Percentiles rank a stretch among this genome's conserved stretches.
Conservation (phyloP, 2,329 filamentous ascomycete genomes). For the Canariomyces notabilis region DNA sequence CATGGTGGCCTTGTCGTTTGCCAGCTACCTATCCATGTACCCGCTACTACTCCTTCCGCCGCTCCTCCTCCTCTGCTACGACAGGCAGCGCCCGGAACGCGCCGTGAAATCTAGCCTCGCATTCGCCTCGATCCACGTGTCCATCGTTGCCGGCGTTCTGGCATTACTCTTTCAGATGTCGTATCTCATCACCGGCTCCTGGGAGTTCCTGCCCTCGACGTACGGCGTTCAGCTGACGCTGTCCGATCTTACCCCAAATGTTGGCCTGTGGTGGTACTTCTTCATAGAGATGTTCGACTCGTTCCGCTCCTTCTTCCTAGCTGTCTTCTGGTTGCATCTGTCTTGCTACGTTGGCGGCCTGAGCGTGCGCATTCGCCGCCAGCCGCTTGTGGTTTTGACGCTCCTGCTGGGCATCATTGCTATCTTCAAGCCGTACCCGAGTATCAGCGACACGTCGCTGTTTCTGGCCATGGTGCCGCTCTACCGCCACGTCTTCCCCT, state of each 20-base stretch:
- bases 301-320: conserved; percentile 94
- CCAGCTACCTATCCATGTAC: conserved; percentile 88
- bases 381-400: conserved; percentile 80
- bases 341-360: conserved; percentile 84
- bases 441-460: conserved; percentile 80
- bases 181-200: conserved; percentile 69
- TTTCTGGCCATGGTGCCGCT: conserved; percentile 80
- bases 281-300: conserved; percentile 99
- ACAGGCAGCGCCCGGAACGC: conserved; percentile 45
- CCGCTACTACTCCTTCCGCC: conserved; percentile 82
- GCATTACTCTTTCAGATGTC: conserved; percentile 65
- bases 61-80: conserved; percentile 73
- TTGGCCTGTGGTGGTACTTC: conserved; percentile 99
- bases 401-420: conserved; percentile 85
- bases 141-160: conserved; percentile 51
- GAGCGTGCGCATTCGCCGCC: conserved; percentile 72
- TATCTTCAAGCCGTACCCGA: conserved; percentile 96
- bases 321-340: conserved; percentile 95
- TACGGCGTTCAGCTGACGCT: conserved; percentile 91
- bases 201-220: conserved; percentile 82
- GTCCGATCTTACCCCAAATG: conserved; percentile 88
- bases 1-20: conserved; percentile 79
- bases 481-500: conserved; percentile 85
- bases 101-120: conserved; percentile 32
- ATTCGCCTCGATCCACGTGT: conserved; percentile 53